Percentiles rank a stretch among this genome's conserved stretches.
phyloP scores from a whole-genome alignment of 257 asterid genomes.

The Jacaranda copaia region DNA sequence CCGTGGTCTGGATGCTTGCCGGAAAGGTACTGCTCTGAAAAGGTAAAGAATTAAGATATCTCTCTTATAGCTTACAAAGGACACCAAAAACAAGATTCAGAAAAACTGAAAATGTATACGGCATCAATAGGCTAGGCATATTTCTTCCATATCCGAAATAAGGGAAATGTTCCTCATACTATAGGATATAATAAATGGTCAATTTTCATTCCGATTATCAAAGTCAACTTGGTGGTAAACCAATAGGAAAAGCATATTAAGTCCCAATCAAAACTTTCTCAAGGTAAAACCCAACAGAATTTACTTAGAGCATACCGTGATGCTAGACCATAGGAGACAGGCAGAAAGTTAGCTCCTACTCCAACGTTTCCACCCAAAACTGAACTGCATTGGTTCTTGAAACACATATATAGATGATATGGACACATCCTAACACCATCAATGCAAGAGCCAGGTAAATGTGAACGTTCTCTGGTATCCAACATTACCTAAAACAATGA shows the following conservation, averaged over 20 bases:
- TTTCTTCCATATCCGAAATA: not conserved
- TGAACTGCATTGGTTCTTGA: slow-evolving; percentile 30
- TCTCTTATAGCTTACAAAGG: slow-evolving; percentile 20
- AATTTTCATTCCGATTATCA: not conserved
- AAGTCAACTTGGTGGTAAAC: not conserved
- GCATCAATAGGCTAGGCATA: not conserved
- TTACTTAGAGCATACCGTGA: slow-evolving; percentile 45
- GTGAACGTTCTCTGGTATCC: slow-evolving; percentile 36
- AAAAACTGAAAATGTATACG: not conserved
- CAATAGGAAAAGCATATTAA: not conserved
- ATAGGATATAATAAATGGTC: not conserved
- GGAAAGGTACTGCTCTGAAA: slow-evolving; percentile 63
- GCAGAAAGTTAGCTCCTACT: slow-evolving; percentile 27
- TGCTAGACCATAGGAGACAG: slow-evolving; percentile 36
- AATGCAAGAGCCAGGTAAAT: slow-evolving; percentile 28
- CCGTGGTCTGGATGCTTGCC: slow-evolving; percentile 55
- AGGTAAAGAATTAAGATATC: slow-evolving; percentile 42
- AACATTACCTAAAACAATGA: slow-evolving; percentile 41
- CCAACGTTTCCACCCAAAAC: slow-evolving; percentile 34
- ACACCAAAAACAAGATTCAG: not conserved
- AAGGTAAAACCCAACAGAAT: slow-evolving; percentile 29
- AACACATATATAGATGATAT: slow-evolving; percentile 10
- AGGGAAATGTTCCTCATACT: not conserved
- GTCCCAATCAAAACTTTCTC: not conserved
- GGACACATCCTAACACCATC: slow-evolving; percentile 32